Evolutionary conservation across 2,329 filamentous ascomycete genomes (phyloP).

Genomic region (Trichoderma atroviride): DNA sequence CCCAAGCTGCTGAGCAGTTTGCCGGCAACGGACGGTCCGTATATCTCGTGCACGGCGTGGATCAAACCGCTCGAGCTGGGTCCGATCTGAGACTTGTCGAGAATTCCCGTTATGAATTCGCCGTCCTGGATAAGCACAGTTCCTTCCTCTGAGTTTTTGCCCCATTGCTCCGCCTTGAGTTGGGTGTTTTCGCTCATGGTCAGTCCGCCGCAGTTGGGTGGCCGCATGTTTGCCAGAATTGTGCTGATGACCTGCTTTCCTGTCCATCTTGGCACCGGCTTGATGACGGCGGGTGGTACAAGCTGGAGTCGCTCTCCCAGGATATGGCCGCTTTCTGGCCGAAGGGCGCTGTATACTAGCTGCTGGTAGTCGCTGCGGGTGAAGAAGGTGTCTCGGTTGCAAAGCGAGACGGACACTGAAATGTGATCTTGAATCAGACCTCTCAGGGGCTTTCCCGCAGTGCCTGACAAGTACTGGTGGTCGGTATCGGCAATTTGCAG

Average conservation of each 20-base stretch:
- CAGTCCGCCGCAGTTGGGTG: constrained; percentile 72
- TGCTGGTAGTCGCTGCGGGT: constrained; percentile 87
- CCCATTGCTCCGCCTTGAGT: constrained; percentile 81
- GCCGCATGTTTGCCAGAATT: constrained; percentile 88
- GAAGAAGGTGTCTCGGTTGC: constrained; percentile 90
- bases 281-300: constrained; percentile 78
- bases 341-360: constrained; percentile 84
- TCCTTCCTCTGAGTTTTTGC: constrained; percentile 69
- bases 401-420: constrained; percentile 88
- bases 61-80: constrained; percentile 84
- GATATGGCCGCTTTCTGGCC: constrained; percentile 89
- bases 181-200: constrained; percentile 79
- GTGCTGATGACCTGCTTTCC: constrained; percentile 96
- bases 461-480: constrained; percentile 93
- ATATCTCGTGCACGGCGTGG: constrained; percentile 90
- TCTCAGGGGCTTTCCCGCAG: constrained; percentile 87
- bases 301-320: constrained; percentile 79
- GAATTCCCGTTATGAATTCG: constrained; percentile 84
- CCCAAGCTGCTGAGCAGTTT: constrained; percentile 88
- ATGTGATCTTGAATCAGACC: constrained; percentile 99
- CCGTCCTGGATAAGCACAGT: constrained; percentile 82
- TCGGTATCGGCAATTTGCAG: constrained; percentile 94
- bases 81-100: constrained; percentile 95
- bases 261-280: constrained; percentile 83
- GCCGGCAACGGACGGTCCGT: constrained; percentile 84